A percentile compares a stretch with the other conserved stretches of the same genome.
phyloP scores from a whole-genome alignment of 345 rosid genomes.

The Odontarrhena argentea region DNA sequence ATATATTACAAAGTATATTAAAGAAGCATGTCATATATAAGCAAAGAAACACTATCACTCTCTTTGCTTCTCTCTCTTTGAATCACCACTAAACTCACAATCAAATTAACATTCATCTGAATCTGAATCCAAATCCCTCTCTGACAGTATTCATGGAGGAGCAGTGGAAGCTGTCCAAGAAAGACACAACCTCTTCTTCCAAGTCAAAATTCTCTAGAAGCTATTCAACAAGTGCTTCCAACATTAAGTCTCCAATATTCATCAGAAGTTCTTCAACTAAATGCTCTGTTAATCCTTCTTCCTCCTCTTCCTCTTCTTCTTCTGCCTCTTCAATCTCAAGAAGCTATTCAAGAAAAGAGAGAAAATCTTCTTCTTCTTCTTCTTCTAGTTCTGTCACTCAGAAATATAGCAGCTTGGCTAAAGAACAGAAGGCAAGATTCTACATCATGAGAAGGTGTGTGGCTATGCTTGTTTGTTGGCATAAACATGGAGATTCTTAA shows the following conservation, averaged over 20 bases:
- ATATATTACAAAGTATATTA: constrained; percentile 14
- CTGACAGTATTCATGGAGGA: constrained; percentile 62
- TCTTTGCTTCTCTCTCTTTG: constrained; percentile 25
- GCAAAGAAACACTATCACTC: constrained; percentile 32
- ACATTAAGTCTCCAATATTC: constrained; percentile 62
- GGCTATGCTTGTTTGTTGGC: constrained; percentile 99
- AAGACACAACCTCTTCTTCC: constrained; percentile 56
- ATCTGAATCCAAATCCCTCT: constrained; percentile 21
- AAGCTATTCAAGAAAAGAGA: constrained; percentile 58
- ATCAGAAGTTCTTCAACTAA: constrained; percentile 59
- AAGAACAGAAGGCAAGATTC: constrained; percentile 94
- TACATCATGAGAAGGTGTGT: constrained; percentile 97
- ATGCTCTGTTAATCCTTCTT: constrained; percentile 39
- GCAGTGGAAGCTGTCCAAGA: constrained; percentile 70
- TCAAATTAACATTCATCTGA: constrained; percentile 25
- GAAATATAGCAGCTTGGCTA: constrained; percentile 85
- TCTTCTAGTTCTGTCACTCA: constrained; percentile 54
- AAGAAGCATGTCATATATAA: constrained; percentile 30
- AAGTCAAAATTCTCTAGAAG: constrained; percentile 61
- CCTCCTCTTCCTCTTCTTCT: constrained; percentile 46
- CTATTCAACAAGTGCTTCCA: constrained; percentile 67
- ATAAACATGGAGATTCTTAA: constrained; percentile 85
- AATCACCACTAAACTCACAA: constrained; percentile 34
- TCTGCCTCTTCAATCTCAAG: constrained; percentile 60
- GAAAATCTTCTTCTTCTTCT: constrained; percentile 41